Evolutionary conservation across 352 stramenopile genomes (phyloP).

Genomic region (Phytophthora boehmeriae): DNA sequence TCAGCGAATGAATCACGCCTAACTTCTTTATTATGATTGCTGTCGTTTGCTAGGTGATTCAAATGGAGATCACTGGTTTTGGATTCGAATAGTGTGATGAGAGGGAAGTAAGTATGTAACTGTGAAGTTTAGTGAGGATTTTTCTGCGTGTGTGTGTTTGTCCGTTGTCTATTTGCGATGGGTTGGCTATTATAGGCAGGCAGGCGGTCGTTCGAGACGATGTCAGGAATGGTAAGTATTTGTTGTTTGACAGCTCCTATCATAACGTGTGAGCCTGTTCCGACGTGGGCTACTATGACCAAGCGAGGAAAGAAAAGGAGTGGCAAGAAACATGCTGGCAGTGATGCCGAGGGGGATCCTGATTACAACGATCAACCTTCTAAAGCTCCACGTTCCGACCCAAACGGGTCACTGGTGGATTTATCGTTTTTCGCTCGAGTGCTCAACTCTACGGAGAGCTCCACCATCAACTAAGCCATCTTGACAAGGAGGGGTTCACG

Average conservation of each 20-base stretch:
- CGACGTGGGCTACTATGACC: slow-evolving; percentile 16
- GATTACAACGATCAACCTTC: slow-evolving; percentile 1
- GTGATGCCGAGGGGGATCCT: neutral
- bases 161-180: neutral
- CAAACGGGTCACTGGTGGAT: slow-evolving; percentile 9
- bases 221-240: slow-evolving; percentile 5
- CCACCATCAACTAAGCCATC: slow-evolving; percentile 29
- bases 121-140: slow-evolving; percentile 10
- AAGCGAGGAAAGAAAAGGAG: slow-evolving; percentile 28
- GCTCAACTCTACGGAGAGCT: slow-evolving; percentile 49
- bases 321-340: slow-evolving; percentile 14
- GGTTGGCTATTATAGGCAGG: slow-evolving; percentile 20
- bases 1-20: neutral
- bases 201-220: slow-evolving; percentile 7
- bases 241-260: slow-evolving; percentile 8
- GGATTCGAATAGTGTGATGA: slow-evolving; percentile 60
- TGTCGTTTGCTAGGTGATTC: slow-evolving; percentile 43
- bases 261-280: slow-evolving; percentile 5
- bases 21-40: slow-evolving; percentile 41
- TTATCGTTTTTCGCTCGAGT: slow-evolving; percentile 31
- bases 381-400: slow-evolving; percentile 1
- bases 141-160: neutral
- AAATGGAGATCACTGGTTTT: slow-evolving; percentile 89
- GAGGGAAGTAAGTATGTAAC: slow-evolving; percentile 30
- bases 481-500: slow-evolving; percentile 32